Percentiles rank a stretch among this genome's conserved stretches.
phyloP scores from a whole-genome alignment of 176 grass and related monocot species.

The Musa acuminata region DNA sequence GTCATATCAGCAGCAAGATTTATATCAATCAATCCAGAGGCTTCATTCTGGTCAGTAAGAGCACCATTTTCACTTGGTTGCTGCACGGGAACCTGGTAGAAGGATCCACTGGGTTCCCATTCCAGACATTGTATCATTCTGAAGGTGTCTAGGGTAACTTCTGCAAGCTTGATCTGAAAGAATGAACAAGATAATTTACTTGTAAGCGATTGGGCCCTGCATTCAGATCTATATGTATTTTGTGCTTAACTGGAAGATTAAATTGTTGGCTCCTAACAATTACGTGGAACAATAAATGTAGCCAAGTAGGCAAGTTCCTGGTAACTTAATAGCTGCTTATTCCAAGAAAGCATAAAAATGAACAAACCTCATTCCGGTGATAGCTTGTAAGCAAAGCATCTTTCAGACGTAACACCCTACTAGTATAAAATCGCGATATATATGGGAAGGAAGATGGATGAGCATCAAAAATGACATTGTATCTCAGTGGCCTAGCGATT shows the following conservation, averaged over 20 bases:
- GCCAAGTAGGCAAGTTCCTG: not conserved
- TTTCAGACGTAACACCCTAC: conserved; percentile 64
- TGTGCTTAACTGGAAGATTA: not conserved
- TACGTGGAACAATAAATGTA: not conserved
- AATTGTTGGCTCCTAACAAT: not conserved
- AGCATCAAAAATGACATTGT: conserved; percentile 63
- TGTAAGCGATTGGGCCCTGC: not conserved
- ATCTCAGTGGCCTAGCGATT: conserved; percentile 71
- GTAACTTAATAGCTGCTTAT: not conserved
- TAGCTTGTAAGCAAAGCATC: conserved; percentile 95
- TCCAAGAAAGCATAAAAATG: not conserved
- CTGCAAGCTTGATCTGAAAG: conserved; percentile 84
- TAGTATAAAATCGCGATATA: conserved; percentile 72
- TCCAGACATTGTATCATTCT: conserved; percentile 95
- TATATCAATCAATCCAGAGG: conserved; percentile 89
- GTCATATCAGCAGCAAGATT: conserved; percentile 80
- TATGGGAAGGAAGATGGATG: conserved; percentile 53
- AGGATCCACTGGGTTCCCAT: conserved; percentile 79
- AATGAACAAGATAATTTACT: conserved; percentile 4
- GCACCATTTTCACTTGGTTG: conserved; percentile 77
- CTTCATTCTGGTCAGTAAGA: conserved; percentile 63
- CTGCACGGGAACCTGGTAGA: conserved; percentile 56
- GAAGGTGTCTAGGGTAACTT: conserved; percentile 85
- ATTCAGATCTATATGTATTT: not conserved
- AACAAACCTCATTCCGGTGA: conserved; percentile 63